phyloP scores from a whole-genome alignment of 345 rosid genomes.

The Clarkia xantiana region DNA sequence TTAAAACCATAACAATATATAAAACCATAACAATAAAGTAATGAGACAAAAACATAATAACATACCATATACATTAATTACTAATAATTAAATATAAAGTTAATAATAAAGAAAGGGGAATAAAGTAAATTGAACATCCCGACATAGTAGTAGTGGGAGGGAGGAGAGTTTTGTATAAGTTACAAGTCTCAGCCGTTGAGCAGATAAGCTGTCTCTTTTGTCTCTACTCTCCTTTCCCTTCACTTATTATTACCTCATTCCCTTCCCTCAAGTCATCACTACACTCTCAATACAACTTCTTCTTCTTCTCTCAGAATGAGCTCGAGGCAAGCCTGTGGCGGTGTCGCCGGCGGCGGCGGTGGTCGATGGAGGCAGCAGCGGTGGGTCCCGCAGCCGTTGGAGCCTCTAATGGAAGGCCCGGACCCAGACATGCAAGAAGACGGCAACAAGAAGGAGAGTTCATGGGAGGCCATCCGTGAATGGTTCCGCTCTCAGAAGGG shows the following conservation, averaged over 20 bases:
- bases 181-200: constrained; percentile 19
- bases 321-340: constrained; percentile 1
- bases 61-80: too few relatives aligned
- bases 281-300: not conserved
- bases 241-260: not conserved
- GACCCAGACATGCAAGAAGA: constrained; percentile 82
- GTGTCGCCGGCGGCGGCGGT: constrained; percentile 11
- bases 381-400: constrained; percentile 61
- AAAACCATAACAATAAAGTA: too few relatives aligned
- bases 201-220: constrained; percentile 64
- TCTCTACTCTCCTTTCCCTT: constrained; percentile 11
- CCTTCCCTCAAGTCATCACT: not conserved
- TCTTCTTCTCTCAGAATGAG: not conserved
- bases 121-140: too few relatives aligned
- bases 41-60: too few relatives aligned
- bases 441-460: constrained; percentile 52
- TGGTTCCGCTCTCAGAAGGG: constrained; percentile 85
- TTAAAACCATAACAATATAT: too few relatives aligned
- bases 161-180: too few relatives aligned
- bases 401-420: constrained; percentile 92
- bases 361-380: constrained; percentile 22
- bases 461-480: constrained; percentile 83
- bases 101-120: too few relatives aligned
- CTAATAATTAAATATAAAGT: too few relatives aligned
- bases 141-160: too few relatives aligned